Percentiles rank a stretch among this genome's conserved stretches.
Evolutionary conservation across 2,329 filamentous ascomycete species (phyloP).

Genomic region (Nemania diffusa): DNA sequence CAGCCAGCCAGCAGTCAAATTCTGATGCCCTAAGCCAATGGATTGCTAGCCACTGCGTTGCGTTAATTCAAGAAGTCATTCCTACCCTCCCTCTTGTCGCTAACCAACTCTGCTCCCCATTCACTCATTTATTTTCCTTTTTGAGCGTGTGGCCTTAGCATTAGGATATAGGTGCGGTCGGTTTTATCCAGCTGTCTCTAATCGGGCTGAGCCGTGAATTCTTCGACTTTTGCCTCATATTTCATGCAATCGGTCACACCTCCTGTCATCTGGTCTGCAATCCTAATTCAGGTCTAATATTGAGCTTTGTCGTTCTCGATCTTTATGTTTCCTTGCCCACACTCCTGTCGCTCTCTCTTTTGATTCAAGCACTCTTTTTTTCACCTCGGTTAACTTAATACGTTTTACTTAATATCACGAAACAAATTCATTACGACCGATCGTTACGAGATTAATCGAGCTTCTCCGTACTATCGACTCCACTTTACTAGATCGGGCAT

Average conservation of each 20-base stretch:
- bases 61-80: constrained; percentile 47
- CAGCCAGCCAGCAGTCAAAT: constrained; percentile 41
- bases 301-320: constrained; percentile 36
- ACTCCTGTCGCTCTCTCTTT: constrained; percentile 38
- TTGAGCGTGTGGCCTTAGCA: constrained; percentile 43
- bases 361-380: constrained; percentile 25
- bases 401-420: constrained; percentile 32
- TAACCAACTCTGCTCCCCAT: constrained; percentile 38
- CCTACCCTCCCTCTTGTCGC: constrained; percentile 41
- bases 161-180: constrained; percentile 38
- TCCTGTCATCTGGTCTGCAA: constrained; percentile 39
- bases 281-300: constrained; percentile 41
- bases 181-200: constrained; percentile 40
- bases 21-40: constrained; percentile 47
- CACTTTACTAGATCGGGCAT: constrained; percentile 17
- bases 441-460: constrained; percentile 12
- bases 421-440: constrained; percentile 17
- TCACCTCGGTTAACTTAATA: constrained; percentile 32
- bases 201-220: constrained; percentile 39
- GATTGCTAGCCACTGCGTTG: constrained; percentile 42
- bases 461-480: constrained; percentile 25
- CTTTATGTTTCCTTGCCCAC: constrained; percentile 28
- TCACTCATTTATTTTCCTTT: constrained; percentile 43
- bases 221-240: constrained; percentile 41
- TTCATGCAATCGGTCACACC: constrained; percentile 42